Conservation (phyloP, 805 yeast genomes). For the Zygosaccharomyces siamensis region DNA sequence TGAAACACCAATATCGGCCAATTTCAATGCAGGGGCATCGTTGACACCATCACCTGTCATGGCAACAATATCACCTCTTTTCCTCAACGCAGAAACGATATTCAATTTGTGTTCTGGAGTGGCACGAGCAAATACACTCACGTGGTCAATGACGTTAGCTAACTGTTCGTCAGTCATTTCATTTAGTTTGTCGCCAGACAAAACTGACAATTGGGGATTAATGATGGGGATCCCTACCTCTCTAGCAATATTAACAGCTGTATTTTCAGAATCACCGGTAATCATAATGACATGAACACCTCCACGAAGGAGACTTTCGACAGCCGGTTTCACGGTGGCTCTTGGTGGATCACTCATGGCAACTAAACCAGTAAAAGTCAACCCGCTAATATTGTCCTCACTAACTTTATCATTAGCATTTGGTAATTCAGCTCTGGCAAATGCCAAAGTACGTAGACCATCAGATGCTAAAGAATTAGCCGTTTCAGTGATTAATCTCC, state of each 20-base stretch:
- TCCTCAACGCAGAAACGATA: conserved; percentile 84
- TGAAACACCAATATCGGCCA: conserved; percentile 93
- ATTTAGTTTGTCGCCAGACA: conserved; percentile 83
- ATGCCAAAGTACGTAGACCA: conserved; percentile 81
- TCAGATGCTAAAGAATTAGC: conserved; percentile 67
- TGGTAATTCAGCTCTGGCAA: conserved; percentile 52
- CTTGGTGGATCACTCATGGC: conserved; percentile 99
- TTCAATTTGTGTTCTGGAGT: conserved; percentile 91
- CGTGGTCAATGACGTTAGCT: conserved; percentile 70
- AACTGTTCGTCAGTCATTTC: conserved; percentile 65
- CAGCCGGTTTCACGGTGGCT: conserved; percentile 71
- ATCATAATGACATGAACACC: conserved; percentile 98
- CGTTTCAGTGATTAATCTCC: conserved; percentile 46
- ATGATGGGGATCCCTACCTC: conserved; percentile 84
- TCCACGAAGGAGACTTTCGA: conserved; percentile 74
- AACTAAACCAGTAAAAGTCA: conserved; percentile 77
- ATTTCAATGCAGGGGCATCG: conserved; percentile 96
- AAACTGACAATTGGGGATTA: conserved; percentile 59
- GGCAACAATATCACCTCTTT: conserved; percentile 91
- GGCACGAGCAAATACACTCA: conserved; percentile 89
- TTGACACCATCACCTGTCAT: conserved; percentile 99
- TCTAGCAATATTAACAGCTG: conserved; percentile 79
- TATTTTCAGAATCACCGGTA: conserved; percentile 88
- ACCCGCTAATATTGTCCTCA: conserved; percentile 47
- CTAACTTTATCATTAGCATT: conserved; percentile 29